Evolutionary conservation across 345 rosid species (phyloP), one percentile per base, ranked within the genome.

Genomic region (Kernera saxatilis): DNA sequence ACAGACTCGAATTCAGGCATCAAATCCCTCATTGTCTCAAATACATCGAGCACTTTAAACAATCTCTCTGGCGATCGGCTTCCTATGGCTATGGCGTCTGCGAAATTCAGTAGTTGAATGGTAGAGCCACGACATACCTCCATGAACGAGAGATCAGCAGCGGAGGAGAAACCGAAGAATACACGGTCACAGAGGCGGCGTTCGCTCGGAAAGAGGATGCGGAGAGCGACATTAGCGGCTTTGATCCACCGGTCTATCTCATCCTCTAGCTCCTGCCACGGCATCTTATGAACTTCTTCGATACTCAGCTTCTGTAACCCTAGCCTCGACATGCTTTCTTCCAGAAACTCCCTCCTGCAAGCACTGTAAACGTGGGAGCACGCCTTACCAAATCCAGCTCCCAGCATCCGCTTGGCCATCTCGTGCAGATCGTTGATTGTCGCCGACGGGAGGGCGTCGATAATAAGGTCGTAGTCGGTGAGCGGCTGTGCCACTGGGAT

Each of bases 121-220:
- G 87, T 67, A 5, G 91, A 67, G n/a, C 93, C 95, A 6, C 97
- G 91, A 61, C 94, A 91, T 12, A 89, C 96, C 75, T 93, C 98
- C 98, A 93, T 93, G 78, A 93, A 93, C 0, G 96, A 87, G 27
- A 86, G 76, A 71, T 91, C 96, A 4, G 89, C 86, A 1, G 89
- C 91, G 0, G 88, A 80, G 6, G 89, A 72, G 50, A 87, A 83
- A 10, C 94, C 92, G 11, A 83, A 79, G 64, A 87, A 93, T 44
- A 93, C 84, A 1, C 97, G 96, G 61, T 89, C 96, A 19, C 97
- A 93, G 69, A 93, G 77, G n/a, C 97, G 84, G 2, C 98, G 86
- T 77, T 93, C 98, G 56, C 97, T 91, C 2, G 98, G 97, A 71
- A 88, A 93, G 35, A 93, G 85, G 68, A 93, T 87, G 8, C 91